A percentile compares a stretch with the other conserved stretches of the same genome.
Evolutionary conservation across 75 land plant genomes (phyloP).

Genomic region (Picea sitchensis): DNA sequence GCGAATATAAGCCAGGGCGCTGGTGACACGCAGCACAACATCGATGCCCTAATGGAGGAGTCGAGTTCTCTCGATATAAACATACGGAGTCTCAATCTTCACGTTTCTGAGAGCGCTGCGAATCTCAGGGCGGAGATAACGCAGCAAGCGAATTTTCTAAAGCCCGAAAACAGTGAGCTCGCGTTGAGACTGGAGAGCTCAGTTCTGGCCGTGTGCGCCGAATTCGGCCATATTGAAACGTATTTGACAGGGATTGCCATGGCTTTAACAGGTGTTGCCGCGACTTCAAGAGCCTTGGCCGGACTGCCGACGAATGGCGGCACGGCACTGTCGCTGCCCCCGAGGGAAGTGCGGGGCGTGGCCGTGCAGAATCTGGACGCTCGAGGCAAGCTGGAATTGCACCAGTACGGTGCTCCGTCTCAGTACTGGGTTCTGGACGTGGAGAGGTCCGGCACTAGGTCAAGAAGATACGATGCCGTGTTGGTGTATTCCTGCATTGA

Average conservation of each 20-base stretch:
- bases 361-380: not conserved
- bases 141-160: not conserved
- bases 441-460: not conserved
- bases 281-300: not conserved
- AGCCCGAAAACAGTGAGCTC: not conserved
- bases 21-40: constrained; percentile 4
- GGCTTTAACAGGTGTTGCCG: not conserved
- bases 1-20: constrained; percentile 24
- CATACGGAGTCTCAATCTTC: not conserved
- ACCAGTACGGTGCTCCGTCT: not conserved
- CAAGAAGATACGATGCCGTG: constrained; percentile 17
- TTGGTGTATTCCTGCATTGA: constrained; percentile 32
- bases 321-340: not conserved
- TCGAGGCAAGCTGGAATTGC: not conserved
- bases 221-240: not conserved
- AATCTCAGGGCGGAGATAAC: not conserved
- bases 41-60: not conserved
- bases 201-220: not conserved
- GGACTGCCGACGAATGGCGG: not conserved
- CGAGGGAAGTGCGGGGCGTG: not conserved
- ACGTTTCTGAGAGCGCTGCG: not conserved
- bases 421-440: constrained; percentile 32
- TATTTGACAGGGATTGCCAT: not conserved
- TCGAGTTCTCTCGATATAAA: not conserved
- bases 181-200: not conserved